Evolutionary conservation across 2,329 filamentous ascomycete genomes (phyloP), one percentile per base, ranked within the genome.

Genomic region (Microdochium bolleyi): DNA sequence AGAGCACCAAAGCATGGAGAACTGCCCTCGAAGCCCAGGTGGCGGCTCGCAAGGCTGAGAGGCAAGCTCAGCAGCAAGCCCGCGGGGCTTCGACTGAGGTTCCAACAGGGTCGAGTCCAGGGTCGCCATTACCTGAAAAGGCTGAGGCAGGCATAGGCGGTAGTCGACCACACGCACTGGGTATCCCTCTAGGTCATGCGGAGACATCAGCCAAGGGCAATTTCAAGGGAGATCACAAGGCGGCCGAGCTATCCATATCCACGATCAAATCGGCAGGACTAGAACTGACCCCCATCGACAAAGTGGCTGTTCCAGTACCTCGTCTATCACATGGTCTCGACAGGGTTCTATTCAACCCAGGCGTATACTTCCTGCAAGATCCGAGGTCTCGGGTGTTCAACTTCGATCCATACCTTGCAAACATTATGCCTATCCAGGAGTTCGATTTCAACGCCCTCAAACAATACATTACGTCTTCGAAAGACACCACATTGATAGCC

Each of bases 281-380:
- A 10, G 24, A 55, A 1, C 54, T 71, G 24, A 52, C 24, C 3
- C 66, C 73, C 10, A 59, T 76, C 10, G 57, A 66, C 1, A 64
- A 64, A 27, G 52, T 57, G 10, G 62, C 68, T 44, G 61, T 66
- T 10, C 62, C 66, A 3, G 77, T 83, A 11, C 88, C 90, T 1
- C 70, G 70, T 24, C 73, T 96, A 2, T 75, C 82, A 2, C 87
- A 94, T 64, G 87, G 88, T 7, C 75, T 96, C 30, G 89, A 95
- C 56, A 80, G 91, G 53, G 92, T 95, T n/a, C 73, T 99, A 2
- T 99, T 99, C 78, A 99, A 96, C 62, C 87, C 87, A 2, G 92
- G 94, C 22, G 89, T 96, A 37, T 96, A 96, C 67, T 85, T 89
- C 50, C 79, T 99, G 51, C 92, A 95, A 69, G 94, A 99, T 66